Conservation (phyloP, 257 asterid genomes). For the Nyctanthes arbortristis region DNA sequence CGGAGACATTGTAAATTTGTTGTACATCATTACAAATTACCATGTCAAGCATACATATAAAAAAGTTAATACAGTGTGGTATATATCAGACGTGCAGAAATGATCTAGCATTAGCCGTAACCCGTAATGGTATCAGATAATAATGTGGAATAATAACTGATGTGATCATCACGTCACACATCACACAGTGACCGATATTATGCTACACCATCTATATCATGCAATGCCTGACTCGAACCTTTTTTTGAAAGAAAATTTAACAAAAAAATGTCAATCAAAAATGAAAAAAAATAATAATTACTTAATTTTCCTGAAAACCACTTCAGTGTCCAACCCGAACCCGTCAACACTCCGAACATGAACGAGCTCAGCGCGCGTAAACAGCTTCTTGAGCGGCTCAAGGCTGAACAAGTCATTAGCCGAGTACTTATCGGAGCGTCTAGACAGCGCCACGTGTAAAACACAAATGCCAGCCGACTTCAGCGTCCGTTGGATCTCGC, state of each 20-base stretch:
- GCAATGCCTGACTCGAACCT: no score
- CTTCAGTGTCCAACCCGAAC: slow-evolving; percentile 78
- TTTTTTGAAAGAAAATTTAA: no score
- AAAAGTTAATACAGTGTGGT: no score
- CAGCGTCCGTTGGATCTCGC: slow-evolving; percentile 78
- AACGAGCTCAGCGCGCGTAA: slow-evolving; percentile 50
- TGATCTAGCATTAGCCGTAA: no score
- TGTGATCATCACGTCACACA: no score
- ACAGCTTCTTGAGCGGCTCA: slow-evolving; percentile 67
- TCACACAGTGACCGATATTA: no score
- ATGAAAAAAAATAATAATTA: background rate
- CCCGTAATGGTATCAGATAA: no score
- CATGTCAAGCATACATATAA: no score
- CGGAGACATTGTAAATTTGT: background rate
- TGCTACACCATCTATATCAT: no score
- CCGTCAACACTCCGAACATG: slow-evolving; percentile 57
- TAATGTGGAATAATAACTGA: no score
- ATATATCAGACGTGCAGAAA: no score
- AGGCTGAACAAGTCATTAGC: slow-evolving; percentile 70
- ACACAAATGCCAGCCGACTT: slow-evolving; percentile 62
- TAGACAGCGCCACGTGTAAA: slow-evolving; percentile 58
- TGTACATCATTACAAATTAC: no score
- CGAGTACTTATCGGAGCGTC: slow-evolving; percentile 65
- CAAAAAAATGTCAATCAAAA: background rate
- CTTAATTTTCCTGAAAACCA: slow-evolving; percentile 51